phyloP scores from a whole-genome alignment of 176 grass and related monocot genomes.

The Tillandsia leiboldiana region DNA sequence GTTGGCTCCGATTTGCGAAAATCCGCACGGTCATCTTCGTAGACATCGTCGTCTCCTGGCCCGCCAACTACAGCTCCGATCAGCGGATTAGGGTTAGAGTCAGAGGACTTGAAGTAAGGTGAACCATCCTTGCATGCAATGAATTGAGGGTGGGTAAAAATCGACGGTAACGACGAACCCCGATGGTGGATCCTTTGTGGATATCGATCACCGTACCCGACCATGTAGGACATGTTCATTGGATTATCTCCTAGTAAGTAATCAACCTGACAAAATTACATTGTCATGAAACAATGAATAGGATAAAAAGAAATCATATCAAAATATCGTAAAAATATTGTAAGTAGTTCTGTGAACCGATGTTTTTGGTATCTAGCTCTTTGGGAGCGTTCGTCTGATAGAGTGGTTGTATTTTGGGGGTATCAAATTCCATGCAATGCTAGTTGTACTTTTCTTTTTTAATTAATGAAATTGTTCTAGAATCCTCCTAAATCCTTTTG shows the following conservation, averaged over 20 bases:
- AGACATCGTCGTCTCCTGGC: slow-evolving; percentile 69
- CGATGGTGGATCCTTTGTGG: slow-evolving; percentile 85
- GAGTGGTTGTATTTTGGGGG: too few relatives aligned
- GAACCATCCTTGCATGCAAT: slow-evolving; percentile 75
- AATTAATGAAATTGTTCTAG: too few relatives aligned
- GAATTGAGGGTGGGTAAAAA: slow-evolving; percentile 45
- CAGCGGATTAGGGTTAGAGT: slow-evolving; percentile 55
- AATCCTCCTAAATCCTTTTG: too few relatives aligned
- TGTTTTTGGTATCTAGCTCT: too few relatives aligned
- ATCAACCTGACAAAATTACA: slow-evolving; percentile 42
- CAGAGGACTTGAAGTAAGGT: slow-evolving; percentile 40
- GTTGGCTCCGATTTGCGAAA: slow-evolving; percentile 84
- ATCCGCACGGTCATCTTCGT: slow-evolving; percentile 63
- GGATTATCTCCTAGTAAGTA: slow-evolving; percentile 85
- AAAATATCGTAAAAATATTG: background rate
- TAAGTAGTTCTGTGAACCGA: too few relatives aligned
- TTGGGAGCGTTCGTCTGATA: too few relatives aligned
- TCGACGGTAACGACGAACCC: slow-evolving; percentile 64
- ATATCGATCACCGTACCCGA: slow-evolving; percentile 64
- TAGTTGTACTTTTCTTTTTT: too few relatives aligned
- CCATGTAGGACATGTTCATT: slow-evolving; percentile 94
- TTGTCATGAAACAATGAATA: background rate
- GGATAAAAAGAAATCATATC: background rate
- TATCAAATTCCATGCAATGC: too few relatives aligned
- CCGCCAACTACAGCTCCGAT: slow-evolving; percentile 83